Evolutionary conservation across 208 protist species (phyloP).

Genomic region (Borovskyia barvae): DNA sequence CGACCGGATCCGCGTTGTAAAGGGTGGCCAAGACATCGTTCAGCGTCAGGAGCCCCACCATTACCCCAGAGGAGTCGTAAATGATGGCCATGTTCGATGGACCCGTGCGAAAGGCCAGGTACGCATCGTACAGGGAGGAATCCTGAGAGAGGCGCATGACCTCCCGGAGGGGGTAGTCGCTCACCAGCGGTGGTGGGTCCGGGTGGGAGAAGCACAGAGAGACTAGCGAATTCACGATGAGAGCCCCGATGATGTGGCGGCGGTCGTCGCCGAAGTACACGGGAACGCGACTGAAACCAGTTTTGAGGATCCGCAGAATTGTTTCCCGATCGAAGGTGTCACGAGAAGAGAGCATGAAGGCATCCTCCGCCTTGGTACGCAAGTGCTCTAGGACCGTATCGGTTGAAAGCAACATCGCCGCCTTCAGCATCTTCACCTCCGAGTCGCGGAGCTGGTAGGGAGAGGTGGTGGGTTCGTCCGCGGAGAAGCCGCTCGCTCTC

Average conservation of each 20-base stretch:
- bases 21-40: slow-evolving; percentile 56
- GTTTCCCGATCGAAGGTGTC: slow-evolving; percentile 55
- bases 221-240: slow-evolving; percentile 85
- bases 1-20: slow-evolving; percentile 40
- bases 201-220: slow-evolving; percentile 57
- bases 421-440: slow-evolving; percentile 72
- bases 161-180: slow-evolving; percentile 68
- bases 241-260: slow-evolving; percentile 79
- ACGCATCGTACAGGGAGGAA: slow-evolving; percentile 60
- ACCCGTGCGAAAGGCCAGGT: slow-evolving; percentile 58
- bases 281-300: slow-evolving; percentile 82
- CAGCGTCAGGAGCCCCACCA: slow-evolving; percentile 66
- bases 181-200: slow-evolving; percentile 46
- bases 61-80: slow-evolving; percentile 48
- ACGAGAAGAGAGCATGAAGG: slow-evolving; percentile 76
- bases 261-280: slow-evolving; percentile 72
- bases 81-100: slow-evolving; percentile 63
- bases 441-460: slow-evolving; percentile 39
- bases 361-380: slow-evolving; percentile 42
- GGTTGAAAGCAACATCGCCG: slow-evolving; percentile 69
- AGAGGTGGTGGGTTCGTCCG: neutral
- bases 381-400: slow-evolving; percentile 60
- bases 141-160: slow-evolving; percentile 53
- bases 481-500: neutral
- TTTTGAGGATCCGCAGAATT: slow-evolving; percentile 58